Conservation (phyloP, 495 filamentous ascomycete species). For the Sporormia fimetaria region DNA sequence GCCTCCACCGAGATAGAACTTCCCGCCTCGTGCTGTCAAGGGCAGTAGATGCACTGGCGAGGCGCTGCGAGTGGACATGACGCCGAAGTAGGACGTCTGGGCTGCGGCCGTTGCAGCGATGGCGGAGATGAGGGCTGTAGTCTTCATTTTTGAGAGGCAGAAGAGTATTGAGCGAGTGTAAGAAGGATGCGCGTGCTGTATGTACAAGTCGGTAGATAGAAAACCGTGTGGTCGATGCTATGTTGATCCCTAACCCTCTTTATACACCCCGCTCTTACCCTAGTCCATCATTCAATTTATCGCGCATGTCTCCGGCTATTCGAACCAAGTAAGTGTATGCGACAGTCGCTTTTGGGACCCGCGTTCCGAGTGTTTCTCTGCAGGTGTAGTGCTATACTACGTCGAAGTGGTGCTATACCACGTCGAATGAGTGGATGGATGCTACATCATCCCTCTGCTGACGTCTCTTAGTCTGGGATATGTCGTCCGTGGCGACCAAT, state of each 20-base stretch:
- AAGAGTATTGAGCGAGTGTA: slow-evolving; percentile 15
- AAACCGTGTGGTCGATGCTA: background rate
- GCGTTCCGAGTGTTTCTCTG: too few relatives aligned
- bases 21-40: slow-evolving; percentile 12
- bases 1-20: slow-evolving; percentile 18
- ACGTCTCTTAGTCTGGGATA: too few relatives aligned
- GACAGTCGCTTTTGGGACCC: too few relatives aligned
- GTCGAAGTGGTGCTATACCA: too few relatives aligned
- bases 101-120: slow-evolving; percentile 14
- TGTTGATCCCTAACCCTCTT: background rate
- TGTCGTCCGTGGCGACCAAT: too few relatives aligned
- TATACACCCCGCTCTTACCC: too few relatives aligned
- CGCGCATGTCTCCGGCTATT: too few relatives aligned
- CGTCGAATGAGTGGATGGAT: too few relatives aligned
- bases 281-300: too few relatives aligned
- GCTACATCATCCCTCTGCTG: too few relatives aligned
- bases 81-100: slow-evolving; percentile 13
- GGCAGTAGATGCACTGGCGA: slow-evolving; percentile 11
- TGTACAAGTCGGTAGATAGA: background rate
- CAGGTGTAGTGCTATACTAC: too few relatives aligned
- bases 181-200: background rate
- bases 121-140: slow-evolving; percentile 10
- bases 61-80: slow-evolving; percentile 15
- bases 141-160: slow-evolving; percentile 14
- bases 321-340: too few relatives aligned